phyloP scores from a whole-genome alignment of 129 eudicot species.

The Solidago caesia region DNA sequence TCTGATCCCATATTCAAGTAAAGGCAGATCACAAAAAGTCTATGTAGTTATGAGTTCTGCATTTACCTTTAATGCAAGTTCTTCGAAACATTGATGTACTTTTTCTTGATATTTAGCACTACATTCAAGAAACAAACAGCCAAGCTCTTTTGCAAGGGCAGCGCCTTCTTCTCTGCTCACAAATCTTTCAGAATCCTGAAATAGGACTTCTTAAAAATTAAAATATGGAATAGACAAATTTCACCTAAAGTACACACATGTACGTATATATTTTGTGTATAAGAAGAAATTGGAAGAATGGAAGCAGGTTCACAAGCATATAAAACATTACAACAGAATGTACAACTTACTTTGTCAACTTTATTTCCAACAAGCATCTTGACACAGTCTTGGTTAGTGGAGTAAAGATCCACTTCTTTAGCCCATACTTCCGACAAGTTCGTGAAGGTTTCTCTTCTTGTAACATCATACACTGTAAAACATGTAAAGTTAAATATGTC shows the following conservation, averaged over 20 bases:
- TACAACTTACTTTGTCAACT: slow-evolving; percentile 72
- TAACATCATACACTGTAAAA: slow-evolving; percentile 76
- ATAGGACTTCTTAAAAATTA: slow-evolving; percentile 4
- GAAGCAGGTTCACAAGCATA: slow-evolving; percentile 10
- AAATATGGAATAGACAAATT: background rate
- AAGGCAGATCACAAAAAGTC: background rate
- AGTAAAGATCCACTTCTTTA: slow-evolving; percentile 77
- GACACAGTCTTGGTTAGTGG: slow-evolving; percentile 83
- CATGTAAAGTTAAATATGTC: slow-evolving; percentile 12
- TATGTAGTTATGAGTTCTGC: background rate
- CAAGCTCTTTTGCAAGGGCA: slow-evolving; percentile 81
- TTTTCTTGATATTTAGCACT: slow-evolving; percentile 89
- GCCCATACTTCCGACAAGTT: slow-evolving; percentile 94
- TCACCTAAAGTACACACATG: background rate
- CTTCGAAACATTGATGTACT: slow-evolving; percentile 79
- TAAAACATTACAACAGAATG: slow-evolving; percentile 8
- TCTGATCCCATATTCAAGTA: background rate
- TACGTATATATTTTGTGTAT: background rate
- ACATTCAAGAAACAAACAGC: slow-evolving; percentile 80
- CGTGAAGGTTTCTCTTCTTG: slow-evolving; percentile 85
- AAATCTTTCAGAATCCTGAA: slow-evolving; percentile 78
- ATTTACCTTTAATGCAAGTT: slow-evolving; percentile 82
- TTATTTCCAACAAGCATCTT: slow-evolving; percentile 98
- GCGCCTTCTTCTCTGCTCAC: slow-evolving; percentile 92
- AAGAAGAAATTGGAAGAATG: background rate